Evolutionary conservation across 2,329 filamentous ascomycete genomes (phyloP), one percentile per base, ranked within the genome.

Genomic region (Pyrenochaeta sp.): DNA sequence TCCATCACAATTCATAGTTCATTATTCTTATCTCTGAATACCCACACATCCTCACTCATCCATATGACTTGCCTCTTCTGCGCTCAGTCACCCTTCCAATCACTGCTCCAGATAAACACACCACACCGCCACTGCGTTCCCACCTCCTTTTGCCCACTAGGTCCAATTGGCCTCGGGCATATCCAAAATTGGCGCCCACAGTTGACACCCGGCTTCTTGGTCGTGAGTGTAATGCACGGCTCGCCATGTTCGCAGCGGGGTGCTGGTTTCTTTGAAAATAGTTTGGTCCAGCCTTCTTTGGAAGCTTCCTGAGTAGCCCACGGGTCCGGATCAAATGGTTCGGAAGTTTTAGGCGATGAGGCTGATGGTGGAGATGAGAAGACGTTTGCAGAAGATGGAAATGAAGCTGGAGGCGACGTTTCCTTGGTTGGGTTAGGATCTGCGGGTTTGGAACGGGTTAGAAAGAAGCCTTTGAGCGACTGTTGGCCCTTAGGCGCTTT

Each of bases 241-340:
- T 98, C 93, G 47, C 87, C 82, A 69, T 99, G 95, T 64, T 97
- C 92, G 71, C 95, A 99, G 51, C 84, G 85, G 1, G 95, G 95
- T 1, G 86, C 82, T 1, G 85, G 78, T 51, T 90, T 87, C 73
- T 89, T 92, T 14, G 88, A 85, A 57, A 98, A 88, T 12, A 98
- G 81, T 71, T 89, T 92, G 4, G 87, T 88, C 95, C 95, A 98
- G 18, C 89, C 89, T 68, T 95, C 89, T 72, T 91, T 94, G 76
- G 80, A 62, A 51, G 68, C 52, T 71, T 73, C 89, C 72, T 92
- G 94, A 75, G 79, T 58, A 63, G 68, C 52, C 66, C 66, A 62
- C 0, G 72, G 68, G 23, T 73, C 67, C 42, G 67, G 63, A 29
- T 61, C 44, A 2, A 58, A 50, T 9, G 54, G 32, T 4, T 46